Base-by-base conservation (phyloP, 169 alveolate genomes). In the Plasmodium fragile region DNA sequence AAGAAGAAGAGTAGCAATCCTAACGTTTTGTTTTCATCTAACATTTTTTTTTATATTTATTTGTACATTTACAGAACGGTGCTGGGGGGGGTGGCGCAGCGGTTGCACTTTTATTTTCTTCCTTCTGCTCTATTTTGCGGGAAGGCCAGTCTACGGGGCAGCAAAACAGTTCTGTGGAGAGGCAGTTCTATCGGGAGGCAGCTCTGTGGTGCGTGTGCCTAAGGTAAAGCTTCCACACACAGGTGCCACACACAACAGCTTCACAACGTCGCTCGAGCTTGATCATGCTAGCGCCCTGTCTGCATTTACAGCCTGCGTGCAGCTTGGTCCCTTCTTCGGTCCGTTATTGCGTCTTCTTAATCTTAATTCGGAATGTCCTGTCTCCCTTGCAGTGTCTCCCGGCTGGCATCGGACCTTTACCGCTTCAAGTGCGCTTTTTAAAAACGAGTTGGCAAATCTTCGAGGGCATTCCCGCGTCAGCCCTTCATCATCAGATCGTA, bases 1-100 rank as follows among this genome's bases (percentile, higher is more conserved):
- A 85, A 72, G 65, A 85, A 72, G 25, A 85, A 85, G 59, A 85
- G 85, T 32, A 85, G 69, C 45, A 85, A 36, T 49, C 93, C 93
- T 13, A 49, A 28, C 30, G 93, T 85, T 55, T 85, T 85, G 65
- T 75, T 85, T 39, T 85, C 78, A 85, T 85, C 85, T 41, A 72
- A 85, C 93, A 85, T 85, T 75, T 85, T 65, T 65, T 65, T 85
- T 85, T 85, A 45, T 10, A 13, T 49, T 49, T 49, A 16, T 22
- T 30, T 55, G 36, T 77, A 39, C 92, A 83, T 83, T 83, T 83
- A 70, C 45, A 16, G n/a, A n/a, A n/a, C n/a, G n/a, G n/a, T n/a
- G n/a, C n/a, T n/a, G n/a, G 69, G n/a, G 75, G 4, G 75, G 41
- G 39, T 13, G 39, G 41, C 41, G 75, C 6, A 6, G 75, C 41